Percentiles rank a stretch among this genome's conserved stretches.
These are phyloP conservation scores for Hanseniaspora valbyensis DNA, from an alignment of 805 yeast species.

Conservation along the genomic window DNA sequence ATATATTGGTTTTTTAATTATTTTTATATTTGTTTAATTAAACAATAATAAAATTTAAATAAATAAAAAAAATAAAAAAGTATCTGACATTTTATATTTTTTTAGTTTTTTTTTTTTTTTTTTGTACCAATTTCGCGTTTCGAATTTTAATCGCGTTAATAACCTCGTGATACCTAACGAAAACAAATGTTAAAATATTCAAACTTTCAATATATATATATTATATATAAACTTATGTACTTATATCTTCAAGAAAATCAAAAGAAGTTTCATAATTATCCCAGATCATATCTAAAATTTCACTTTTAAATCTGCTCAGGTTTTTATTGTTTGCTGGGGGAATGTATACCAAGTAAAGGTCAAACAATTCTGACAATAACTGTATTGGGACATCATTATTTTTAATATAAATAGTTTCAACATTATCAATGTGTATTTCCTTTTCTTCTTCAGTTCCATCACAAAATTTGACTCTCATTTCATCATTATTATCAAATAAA, in stretches of 20 bases:
- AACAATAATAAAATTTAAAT: no score
- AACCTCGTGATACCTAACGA: no score
- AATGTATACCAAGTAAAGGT: conserved; percentile 25
- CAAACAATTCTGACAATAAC: conserved; percentile 25
- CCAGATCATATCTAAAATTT: conserved; percentile 24
- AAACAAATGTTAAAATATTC: no score
- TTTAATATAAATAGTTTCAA: conserved; percentile 18
- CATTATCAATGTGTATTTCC: no score
- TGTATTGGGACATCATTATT: conserved; percentile 21
- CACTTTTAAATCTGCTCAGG: conserved; percentile 23
- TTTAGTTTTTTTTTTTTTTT: no score
- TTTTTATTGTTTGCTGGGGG: conserved; percentile 27
- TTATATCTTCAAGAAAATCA: conserved; percentile 20
- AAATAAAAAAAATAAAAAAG: no score
- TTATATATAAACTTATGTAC: no score
- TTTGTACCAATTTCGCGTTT: no score
- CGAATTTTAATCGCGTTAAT: no score
- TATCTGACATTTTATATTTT: no score
- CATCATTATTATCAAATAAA: neutral
- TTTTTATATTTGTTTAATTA: no score
- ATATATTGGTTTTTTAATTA: neutral
- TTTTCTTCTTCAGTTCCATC: neutral
- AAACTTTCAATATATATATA: no score
- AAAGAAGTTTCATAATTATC: conserved; percentile 23
- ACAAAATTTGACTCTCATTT: neutral